A percentile compares a stretch with the other conserved stretches of the same genome.
These are phyloP conservation scores for Flaveria sonorensis DNA, from an alignment of 129 eudicot genomes.

Conservation along the genomic window DNA sequence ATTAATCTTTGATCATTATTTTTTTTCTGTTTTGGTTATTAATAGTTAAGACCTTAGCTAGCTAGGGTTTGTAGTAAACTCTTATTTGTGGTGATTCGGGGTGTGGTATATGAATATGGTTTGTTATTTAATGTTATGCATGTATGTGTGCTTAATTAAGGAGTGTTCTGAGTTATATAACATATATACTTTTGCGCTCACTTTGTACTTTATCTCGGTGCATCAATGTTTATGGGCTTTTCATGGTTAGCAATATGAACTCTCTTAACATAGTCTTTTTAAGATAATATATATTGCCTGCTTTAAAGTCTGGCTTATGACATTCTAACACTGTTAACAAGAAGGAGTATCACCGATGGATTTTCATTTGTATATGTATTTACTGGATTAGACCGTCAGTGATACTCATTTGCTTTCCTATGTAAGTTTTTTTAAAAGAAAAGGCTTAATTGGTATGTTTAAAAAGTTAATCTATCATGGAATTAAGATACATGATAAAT, in stretches of 20 bases:
- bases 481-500: neutral
- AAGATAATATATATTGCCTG: neutral
- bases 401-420: too few relatives aligned
- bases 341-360: too few relatives aligned
- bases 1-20: neutral
- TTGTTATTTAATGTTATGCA: conserved; percentile 31
- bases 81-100: conserved; percentile 47
- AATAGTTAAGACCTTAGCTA: conserved; percentile 30
- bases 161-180: conserved; percentile 36
- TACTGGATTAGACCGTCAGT: too few relatives aligned
- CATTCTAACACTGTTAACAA: neutral
- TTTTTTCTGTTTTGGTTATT: conserved; percentile 26
- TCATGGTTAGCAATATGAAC: conserved; percentile 1
- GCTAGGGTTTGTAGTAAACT: conserved; percentile 41
- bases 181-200: conserved; percentile 2
- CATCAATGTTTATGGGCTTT: conserved; percentile 5
- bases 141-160: conserved; percentile 45
- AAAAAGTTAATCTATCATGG: neutral
- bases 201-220: neutral
- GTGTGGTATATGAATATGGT: conserved; percentile 71
- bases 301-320: neutral
- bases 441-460: neutral
- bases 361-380: too few relatives aligned
- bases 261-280: neutral
- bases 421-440: too few relatives aligned